Conservation (phyloP, 108 stramenopile species). For the Cyclotella atomus region DNA sequence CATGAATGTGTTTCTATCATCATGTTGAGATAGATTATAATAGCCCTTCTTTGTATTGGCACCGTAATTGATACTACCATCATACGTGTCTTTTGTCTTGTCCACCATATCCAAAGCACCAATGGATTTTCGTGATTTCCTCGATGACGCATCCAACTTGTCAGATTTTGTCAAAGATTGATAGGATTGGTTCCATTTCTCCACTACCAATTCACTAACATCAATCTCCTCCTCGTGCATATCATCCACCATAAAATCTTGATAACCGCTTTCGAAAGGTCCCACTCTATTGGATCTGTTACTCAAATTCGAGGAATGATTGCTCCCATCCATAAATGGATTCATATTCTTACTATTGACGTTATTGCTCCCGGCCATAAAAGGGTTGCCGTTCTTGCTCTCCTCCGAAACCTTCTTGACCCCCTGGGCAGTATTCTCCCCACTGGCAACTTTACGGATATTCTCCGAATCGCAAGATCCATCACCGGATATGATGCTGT, state of each 20-base stretch:
- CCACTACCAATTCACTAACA: background rate
- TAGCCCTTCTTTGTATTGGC: slow-evolving; percentile 7
- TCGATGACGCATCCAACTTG: background rate
- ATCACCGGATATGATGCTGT: background rate
- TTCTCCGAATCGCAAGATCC: background rate
- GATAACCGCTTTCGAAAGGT: background rate
- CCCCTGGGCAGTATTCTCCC: slow-evolving; percentile 9
- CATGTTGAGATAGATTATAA: background rate
- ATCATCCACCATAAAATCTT: slow-evolving; percentile 7
- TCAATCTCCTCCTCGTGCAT: background rate
- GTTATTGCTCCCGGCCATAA: too few relatives aligned
- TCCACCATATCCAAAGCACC: background rate
- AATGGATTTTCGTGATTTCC: too few relatives aligned
- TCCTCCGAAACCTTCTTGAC: slow-evolving; percentile 1
- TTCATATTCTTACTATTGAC: too few relatives aligned
- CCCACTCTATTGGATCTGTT: background rate
- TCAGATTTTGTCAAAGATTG: background rate
- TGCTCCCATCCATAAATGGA: too few relatives aligned
- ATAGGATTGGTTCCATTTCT: background rate
- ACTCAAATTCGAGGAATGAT: too few relatives aligned
- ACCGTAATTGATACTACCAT: background rate
- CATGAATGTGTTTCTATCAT: background rate
- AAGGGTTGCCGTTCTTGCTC: slow-evolving; percentile 5
- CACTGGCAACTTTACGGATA: background rate
- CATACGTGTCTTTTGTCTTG: background rate